Evolutionary conservation across 1,284 basidiomycete genomes (phyloP).

Genomic region (Ustilago crameri): DNA sequence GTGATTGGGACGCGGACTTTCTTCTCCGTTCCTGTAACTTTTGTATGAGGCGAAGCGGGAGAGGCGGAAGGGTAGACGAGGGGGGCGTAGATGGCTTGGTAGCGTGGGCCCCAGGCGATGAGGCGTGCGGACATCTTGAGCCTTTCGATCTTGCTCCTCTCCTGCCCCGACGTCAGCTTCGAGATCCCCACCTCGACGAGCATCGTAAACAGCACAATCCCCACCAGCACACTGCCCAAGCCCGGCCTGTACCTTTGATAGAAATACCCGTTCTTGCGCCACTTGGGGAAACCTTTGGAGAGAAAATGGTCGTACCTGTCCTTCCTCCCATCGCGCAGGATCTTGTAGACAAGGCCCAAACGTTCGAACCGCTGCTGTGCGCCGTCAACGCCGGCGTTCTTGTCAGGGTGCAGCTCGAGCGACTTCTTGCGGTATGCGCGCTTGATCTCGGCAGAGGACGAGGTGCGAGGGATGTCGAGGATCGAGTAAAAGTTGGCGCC

Average conservation of each 20-base stretch:
- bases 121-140: conserved; percentile 53
- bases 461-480: conserved; percentile 46
- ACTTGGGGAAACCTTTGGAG: conserved; percentile 64
- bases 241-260: conserved; percentile 63
- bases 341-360: conserved; percentile 64
- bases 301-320: conserved; percentile 67
- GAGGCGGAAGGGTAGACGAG: neutral
- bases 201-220: conserved; percentile 50
- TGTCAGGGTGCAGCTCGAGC: conserved; percentile 65
- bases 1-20: conserved; percentile 62
- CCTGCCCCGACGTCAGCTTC: conserved; percentile 44
- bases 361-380: conserved; percentile 63
- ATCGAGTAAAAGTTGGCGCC: conserved; percentile 63
- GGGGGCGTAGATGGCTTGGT: conserved; percentile 35
- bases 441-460: conserved; percentile 52
- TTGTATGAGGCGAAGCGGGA: conserved; percentile 2
- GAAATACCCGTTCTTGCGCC: conserved; percentile 63
- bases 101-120: conserved; percentile 61
- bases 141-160: conserved; percentile 46
- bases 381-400: conserved; percentile 48
- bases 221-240: conserved; percentile 44
- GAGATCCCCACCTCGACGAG: conserved; percentile 40
- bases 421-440: conserved; percentile 63
- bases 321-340: conserved; percentile 62
- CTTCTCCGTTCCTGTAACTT: conserved; percentile 39